phyloP scores from a whole-genome alignment of 306 rosid genomes.

The apple (Malus domestica) region ASM211411v1 NC_041798.1:25613001-25613500 shows the following conservation, averaged over 20 bases:
- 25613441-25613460: too few species aligned
- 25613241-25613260: slow-evolving; percentile 7
- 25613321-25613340: background rate
- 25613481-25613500: too few species aligned
- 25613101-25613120: too few species aligned
- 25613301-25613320: background rate
- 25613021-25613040: too few species aligned
- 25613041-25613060: too few species aligned
- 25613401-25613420: slow-evolving; percentile 5
- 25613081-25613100: too few species aligned
- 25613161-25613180: fast-evolving
- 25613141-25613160: fast-evolving
- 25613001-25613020: too few species aligned
- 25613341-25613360: slow-evolving; percentile 4
- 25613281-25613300: background rate
- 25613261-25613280: background rate
- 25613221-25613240: slow-evolving; percentile 3
- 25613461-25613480: too few species aligned
- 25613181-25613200: fast-evolving
- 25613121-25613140: too few species aligned
- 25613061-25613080: too few species aligned
- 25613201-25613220: background rate
- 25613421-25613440: background rate
- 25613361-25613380: background rate
- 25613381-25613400: slow-evolving; percentile 5